phyloP scores from a whole-genome alignment of 2,329 filamentous ascomycete genomes.

The Aspergillus texensis region DNA sequence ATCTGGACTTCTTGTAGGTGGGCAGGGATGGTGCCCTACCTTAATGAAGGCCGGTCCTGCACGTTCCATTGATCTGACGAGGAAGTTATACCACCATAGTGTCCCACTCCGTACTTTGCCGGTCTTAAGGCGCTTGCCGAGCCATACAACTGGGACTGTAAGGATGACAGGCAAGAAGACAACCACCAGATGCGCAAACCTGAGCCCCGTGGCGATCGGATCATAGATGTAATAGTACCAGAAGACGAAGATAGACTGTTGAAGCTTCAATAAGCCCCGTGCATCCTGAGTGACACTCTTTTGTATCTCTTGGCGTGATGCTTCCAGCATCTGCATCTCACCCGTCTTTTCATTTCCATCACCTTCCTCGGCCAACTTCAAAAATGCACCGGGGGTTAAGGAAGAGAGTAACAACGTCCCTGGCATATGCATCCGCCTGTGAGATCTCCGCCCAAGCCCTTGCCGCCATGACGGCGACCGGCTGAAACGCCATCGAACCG shows the following conservation, averaged over 20 bases:
- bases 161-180: slow-evolving; percentile 92
- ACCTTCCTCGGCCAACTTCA: slow-evolving; percentile 58
- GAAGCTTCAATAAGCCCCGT: slow-evolving; percentile 59
- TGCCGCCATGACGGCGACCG: slow-evolving; percentile 29
- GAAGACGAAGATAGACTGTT: slow-evolving; percentile 65
- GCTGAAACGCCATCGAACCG: slow-evolving; percentile 34
- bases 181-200: slow-evolving; percentile 82
- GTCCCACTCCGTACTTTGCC: slow-evolving; percentile 78
- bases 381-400: slow-evolving; percentile 61
- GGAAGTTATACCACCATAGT: slow-evolving; percentile 90
- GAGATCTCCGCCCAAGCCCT: slow-evolving; percentile 16
- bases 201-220: slow-evolving; percentile 79
- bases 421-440: slow-evolving; percentile 28
- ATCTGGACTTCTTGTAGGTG: slow-evolving; percentile 1
- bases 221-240: slow-evolving; percentile 67
- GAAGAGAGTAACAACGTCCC: slow-evolving; percentile 43
- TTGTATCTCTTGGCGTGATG: slow-evolving; percentile 74
- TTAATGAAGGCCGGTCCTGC: slow-evolving; percentile 98
- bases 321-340: slow-evolving; percentile 84
- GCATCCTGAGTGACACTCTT: slow-evolving; percentile 68
- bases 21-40: slow-evolving; percentile 50
- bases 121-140: slow-evolving; percentile 66
- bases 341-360: slow-evolving; percentile 63
- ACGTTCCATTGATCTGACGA: slow-evolving; percentile 87
- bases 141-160: slow-evolving; percentile 77